Percentiles rank a stretch among this genome's conserved stretches.
phyloP scores from a whole-genome alignment of 2,329 filamentous ascomycete species.

The Diaporthe eres region DNA sequence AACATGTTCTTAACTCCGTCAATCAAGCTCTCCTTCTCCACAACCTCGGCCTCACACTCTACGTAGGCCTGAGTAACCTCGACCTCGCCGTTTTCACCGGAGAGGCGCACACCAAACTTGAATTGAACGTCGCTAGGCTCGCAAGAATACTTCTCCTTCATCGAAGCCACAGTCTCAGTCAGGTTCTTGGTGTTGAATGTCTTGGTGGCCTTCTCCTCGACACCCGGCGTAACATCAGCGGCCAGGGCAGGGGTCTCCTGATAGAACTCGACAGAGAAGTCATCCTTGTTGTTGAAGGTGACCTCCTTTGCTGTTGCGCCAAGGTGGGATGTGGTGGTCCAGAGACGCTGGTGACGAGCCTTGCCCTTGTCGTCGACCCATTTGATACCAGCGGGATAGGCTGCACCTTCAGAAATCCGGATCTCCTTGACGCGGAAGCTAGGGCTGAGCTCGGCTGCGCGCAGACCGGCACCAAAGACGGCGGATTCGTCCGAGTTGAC shows the following conservation, averaged over 20 bases:
- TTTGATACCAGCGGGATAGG: slow-evolving; percentile 81
- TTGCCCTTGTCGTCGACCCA: slow-evolving; percentile 80
- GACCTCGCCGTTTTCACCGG: slow-evolving; percentile 81
- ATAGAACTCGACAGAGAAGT: slow-evolving; percentile 85
- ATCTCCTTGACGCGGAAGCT: slow-evolving; percentile 99
- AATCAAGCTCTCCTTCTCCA: slow-evolving; percentile 84
- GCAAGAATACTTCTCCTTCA: slow-evolving; percentile 86
- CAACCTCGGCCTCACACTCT: slow-evolving; percentile 85
- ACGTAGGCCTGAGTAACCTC: slow-evolving; percentile 82
- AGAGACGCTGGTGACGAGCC: slow-evolving; percentile 84
- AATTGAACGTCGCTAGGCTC: slow-evolving; percentile 82
- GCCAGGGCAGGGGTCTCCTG: slow-evolving; percentile 72
- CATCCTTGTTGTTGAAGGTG: slow-evolving; percentile 83
- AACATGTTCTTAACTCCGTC: slow-evolving; percentile 97
- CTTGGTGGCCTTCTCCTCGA: slow-evolving; percentile 72
- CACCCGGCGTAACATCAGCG: slow-evolving; percentile 56
- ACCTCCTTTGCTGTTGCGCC: slow-evolving; percentile 86
- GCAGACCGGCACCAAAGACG: slow-evolving; percentile 95
- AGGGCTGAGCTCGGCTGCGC: slow-evolving; percentile 90
- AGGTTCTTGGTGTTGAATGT: slow-evolving; percentile 85
- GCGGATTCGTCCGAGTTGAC: slow-evolving; percentile 98
- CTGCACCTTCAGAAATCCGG: slow-evolving; percentile 80
- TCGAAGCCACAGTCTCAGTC: slow-evolving; percentile 82
- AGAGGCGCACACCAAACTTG: slow-evolving; percentile 82
- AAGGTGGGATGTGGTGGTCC: slow-evolving; percentile 81